Conservation (phyloP, 2,329 filamentous ascomycete species). For the Phaeosphaeria sp. region DNA sequence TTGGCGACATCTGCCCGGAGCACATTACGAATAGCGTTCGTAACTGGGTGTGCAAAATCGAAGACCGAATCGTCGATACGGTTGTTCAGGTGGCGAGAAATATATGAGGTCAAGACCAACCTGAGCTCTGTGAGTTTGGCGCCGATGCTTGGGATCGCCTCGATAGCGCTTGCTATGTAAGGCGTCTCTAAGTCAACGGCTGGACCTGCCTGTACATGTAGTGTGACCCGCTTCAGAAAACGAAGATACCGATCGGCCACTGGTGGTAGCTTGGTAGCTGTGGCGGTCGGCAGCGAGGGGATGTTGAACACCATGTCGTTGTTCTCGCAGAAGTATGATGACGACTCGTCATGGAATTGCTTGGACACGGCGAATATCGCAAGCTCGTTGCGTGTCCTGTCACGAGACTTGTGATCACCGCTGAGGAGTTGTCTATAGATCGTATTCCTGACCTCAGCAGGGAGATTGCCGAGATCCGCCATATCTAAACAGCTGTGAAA, state of each 20-base stretch:
- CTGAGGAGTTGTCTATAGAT: constrained; percentile 21
- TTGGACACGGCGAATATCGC: constrained; percentile 23
- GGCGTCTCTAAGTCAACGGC: constrained; percentile 4
- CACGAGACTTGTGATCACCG: not conserved
- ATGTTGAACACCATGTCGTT: constrained; percentile 13
- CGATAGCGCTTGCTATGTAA: constrained; percentile 14
- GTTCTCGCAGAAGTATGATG: constrained; percentile 31
- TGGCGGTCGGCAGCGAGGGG: not conserved
- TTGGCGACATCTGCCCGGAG: constrained; percentile 14
- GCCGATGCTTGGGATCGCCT: constrained; percentile 13
- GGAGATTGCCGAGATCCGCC: constrained; percentile 15
- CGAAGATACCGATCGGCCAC: constrained; percentile 26
- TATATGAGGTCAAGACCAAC: constrained; percentile 13
- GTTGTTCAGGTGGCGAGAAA: constrained; percentile 18
- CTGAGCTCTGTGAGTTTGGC: constrained; percentile 18
- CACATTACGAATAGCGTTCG: constrained; percentile 12
- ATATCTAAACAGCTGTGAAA: constrained; percentile 7
- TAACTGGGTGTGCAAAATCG: constrained; percentile 19
- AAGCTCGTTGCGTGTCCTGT: constrained; percentile 2
- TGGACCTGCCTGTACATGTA: constrained; percentile 10
- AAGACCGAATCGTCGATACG: constrained; percentile 26
- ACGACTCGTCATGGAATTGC: constrained; percentile 23
- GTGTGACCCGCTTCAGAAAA: constrained; percentile 18
- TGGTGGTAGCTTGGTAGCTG: constrained; percentile 20
- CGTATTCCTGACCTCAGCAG: constrained; percentile 27